Evolutionary conservation across 2,329 filamentous ascomycete species (phyloP).

Genomic region (Penicillium sp.): DNA sequence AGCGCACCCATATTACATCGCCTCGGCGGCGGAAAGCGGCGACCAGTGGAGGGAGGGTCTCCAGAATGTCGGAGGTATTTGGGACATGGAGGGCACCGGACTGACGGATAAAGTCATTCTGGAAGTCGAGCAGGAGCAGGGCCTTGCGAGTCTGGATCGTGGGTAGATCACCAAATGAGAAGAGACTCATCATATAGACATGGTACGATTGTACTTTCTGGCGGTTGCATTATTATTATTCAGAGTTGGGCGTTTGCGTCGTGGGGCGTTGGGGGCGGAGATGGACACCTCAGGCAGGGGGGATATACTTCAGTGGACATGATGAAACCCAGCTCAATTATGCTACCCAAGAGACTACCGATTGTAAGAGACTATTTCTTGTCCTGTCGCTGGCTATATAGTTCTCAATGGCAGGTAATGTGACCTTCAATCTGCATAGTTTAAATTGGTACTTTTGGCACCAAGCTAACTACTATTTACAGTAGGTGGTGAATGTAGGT

Average conservation of each 20-base stretch:
- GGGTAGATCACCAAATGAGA: slow-evolving; percentile 35
- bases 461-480: too few relatives aligned
- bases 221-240: too few relatives aligned
- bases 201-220: slow-evolving; percentile 15
- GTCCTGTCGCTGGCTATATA: too few relatives aligned
- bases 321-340: too few relatives aligned
- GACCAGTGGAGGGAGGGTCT: slow-evolving; percentile 60
- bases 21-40: slow-evolving; percentile 66
- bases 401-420: too few relatives aligned
- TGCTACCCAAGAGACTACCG: too few relatives aligned
- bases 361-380: too few relatives aligned
- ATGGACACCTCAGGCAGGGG: slow-evolving; percentile 15
- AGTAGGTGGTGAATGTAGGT: too few relatives aligned
- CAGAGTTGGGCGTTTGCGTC: slow-evolving; percentile 1
- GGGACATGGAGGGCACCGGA: slow-evolving; percentile 62
- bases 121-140: slow-evolving; percentile 76
- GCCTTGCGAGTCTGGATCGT: slow-evolving; percentile 59
- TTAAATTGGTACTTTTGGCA: too few relatives aligned
- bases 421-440: too few relatives aligned
- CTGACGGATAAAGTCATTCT: slow-evolving; percentile 76
- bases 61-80: slow-evolving; percentile 59
- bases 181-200: slow-evolving; percentile 30
- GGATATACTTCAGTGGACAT: too few relatives aligned
- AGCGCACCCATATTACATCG: slow-evolving; percentile 78
- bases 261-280: slow-evolving; percentile 3